Percentiles rank a stretch among this genome's conserved stretches.
phyloP scores from a whole-genome alignment of 2,329 filamentous ascomycete genomes.

The Coleophoma crateriformis region DNA sequence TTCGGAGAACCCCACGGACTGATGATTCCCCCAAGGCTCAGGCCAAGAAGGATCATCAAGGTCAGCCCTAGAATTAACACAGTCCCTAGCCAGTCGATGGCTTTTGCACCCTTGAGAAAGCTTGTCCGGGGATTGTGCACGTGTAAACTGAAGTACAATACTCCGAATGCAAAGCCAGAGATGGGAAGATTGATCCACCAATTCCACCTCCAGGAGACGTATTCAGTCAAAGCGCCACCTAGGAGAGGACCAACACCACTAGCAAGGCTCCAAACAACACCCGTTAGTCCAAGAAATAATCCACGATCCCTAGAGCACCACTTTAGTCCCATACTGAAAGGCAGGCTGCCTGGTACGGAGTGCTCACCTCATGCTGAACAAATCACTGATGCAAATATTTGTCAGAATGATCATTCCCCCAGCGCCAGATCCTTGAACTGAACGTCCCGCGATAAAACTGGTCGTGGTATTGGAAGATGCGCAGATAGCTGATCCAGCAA shows the following conservation, averaged over 20 bases:
- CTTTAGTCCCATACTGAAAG: no score
- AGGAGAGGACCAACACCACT: constrained; percentile 18
- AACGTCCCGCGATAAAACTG: constrained; percentile 56
- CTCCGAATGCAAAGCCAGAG: constrained; percentile 35
- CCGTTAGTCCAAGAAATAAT: background rate
- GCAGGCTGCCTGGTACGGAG: no score
- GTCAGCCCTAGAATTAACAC: constrained; percentile 64
- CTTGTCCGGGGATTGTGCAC: constrained; percentile 55
- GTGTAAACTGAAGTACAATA: constrained; percentile 56
- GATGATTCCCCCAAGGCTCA: constrained; percentile 71
- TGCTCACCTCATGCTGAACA: constrained; percentile 62
- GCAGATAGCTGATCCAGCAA: constrained; percentile 56
- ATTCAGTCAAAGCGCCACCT: constrained; percentile 22
- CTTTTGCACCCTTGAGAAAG: constrained; percentile 49
- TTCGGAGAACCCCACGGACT: constrained; percentile 69
- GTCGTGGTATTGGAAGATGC: constrained; percentile 50
- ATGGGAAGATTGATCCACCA: constrained; percentile 42
- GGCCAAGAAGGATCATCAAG: constrained; percentile 75
- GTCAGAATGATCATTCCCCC: constrained; percentile 58
- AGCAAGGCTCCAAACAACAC: constrained; percentile 3
- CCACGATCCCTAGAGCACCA: constrained; percentile 34
- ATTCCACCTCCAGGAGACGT: constrained; percentile 29
- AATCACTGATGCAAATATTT: constrained; percentile 53
- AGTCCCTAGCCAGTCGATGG: constrained; percentile 52
- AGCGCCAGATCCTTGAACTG: constrained; percentile 56